A percentile compares a stretch with the other conserved stretches of the same genome.
Conservation (phyloP, 768 basidiomycete genomes). For the Cubamyces lactineus region DNA sequence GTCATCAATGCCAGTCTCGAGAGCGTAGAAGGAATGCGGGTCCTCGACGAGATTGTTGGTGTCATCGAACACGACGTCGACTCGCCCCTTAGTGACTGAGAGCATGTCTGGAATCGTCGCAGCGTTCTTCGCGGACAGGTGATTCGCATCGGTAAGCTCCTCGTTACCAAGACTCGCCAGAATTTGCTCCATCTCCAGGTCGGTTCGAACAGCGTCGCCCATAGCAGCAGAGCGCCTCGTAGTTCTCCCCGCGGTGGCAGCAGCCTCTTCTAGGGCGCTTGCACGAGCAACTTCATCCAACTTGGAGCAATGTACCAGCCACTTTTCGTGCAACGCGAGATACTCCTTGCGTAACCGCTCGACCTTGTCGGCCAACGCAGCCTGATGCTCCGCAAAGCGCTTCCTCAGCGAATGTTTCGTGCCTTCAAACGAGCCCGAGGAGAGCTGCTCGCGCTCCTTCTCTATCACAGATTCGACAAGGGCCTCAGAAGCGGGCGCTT, state of each 20-base stretch:
- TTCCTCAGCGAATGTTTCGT: constrained; percentile 54
- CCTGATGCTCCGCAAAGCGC: constrained; percentile 58
- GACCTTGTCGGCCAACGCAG: constrained; percentile 55
- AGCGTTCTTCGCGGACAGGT: constrained; percentile 83
- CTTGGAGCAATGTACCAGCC: constrained; percentile 69
- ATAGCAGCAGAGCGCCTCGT: constrained; percentile 76
- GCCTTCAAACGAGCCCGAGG: constrained; percentile 42
- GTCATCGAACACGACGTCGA: constrained; percentile 77
- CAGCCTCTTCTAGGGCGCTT: constrained; percentile 46
- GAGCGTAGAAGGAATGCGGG: constrained; percentile 76
- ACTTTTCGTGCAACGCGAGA: constrained; percentile 64
- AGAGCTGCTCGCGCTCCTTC: constrained; percentile 39
- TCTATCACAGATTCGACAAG: constrained; percentile 53
- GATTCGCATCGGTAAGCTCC: constrained; percentile 89
- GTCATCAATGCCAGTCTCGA: constrained; percentile 71
- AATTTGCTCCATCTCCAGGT: constrained; percentile 97
- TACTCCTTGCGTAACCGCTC: constrained; percentile 67
- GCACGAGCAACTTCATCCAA: constrained; percentile 65
- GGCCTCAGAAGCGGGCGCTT: constrained; percentile 36
- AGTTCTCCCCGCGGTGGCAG: constrained; percentile 53
- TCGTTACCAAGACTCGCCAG: constrained; percentile 93
- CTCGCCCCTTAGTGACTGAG: constrained; percentile 60
- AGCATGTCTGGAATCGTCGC: constrained; percentile 93
- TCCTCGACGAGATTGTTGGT: constrained; percentile 80
- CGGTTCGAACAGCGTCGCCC: constrained; percentile 90